Base-by-base conservation (phyloP, 2,329 filamentous ascomycete genomes). In the Ophiostoma piceae region DNA sequence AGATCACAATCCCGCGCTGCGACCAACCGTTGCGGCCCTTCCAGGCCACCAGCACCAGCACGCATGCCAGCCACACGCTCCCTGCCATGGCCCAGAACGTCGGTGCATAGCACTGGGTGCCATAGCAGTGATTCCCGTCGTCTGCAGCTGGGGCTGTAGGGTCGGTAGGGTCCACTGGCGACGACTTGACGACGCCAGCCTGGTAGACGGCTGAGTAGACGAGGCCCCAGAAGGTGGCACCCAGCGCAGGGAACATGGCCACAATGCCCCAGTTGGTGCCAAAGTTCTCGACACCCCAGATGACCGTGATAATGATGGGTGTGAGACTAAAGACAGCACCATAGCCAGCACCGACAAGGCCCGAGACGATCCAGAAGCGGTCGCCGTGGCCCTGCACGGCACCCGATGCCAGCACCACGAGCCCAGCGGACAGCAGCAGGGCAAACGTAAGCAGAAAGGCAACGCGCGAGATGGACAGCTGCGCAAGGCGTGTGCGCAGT, bases 271-370 rank as follows among this genome's bases (percentile, higher is more conserved):
- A 99, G 76, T 99, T 98, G 0, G 95, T 99, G 71, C 92, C 95
- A 77, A 99, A 98, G 78, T 98, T 99, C 82, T 98, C 94, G 0
- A 97, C 93, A 35, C 95, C 95, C 95, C 95, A 99, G 65, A 99
- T 94, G 11, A 97, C 93, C n/a, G 90, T 92, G 74, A 97, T 90
- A 70, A 98, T 92, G 73, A 98, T 94, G 1, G 95, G 95, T 0
- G 91, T 91, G 6, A 98, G 85, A 66, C 88, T 91, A 82, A 98
- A 99, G 29, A 94, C 87, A 41, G 94, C 94, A 64, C 95, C 95
- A 77, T 99, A 98, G 64, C 95, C 95, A 1, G 93, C 89, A 7
- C 95, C 95, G 7, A 99, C 88, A 1, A 94, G 84, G 0, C 90
- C 87, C 0, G 92, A 96, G 9, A 96, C 91, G 66, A 94, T 80